These are phyloP conservation scores for Acephala macrosclerotiorum DNA, from an alignment of 2,329 filamentous ascomycete species.

Conservation along the genomic window DNA sequence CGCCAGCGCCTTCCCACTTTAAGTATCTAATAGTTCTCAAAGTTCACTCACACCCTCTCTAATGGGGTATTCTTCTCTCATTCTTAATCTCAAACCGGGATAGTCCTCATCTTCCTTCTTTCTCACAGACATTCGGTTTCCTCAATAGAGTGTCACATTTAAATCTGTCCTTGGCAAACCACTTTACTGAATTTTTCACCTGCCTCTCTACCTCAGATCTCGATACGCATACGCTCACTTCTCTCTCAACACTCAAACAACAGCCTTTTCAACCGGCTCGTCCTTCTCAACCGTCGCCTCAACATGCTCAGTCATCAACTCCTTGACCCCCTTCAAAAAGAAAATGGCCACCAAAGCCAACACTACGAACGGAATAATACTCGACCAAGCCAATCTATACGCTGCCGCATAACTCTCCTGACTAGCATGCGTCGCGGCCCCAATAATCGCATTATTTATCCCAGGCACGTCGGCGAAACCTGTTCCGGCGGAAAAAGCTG, in stretches of 20 bases:
- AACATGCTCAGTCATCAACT: constrained; percentile 61
- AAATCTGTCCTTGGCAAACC: no score
- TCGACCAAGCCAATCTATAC: constrained; percentile 58
- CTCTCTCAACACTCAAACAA: constrained; percentile 17
- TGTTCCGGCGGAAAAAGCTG: constrained; percentile 48
- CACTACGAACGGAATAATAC: constrained; percentile 59
- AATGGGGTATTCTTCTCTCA: no score
- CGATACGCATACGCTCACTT: no score
- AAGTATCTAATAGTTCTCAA: no score
- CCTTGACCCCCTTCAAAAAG: constrained; percentile 55
- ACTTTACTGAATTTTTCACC: no score
- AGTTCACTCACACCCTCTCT: no score
- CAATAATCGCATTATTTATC: constrained; percentile 48
- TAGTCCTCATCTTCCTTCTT: no score
- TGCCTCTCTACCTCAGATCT: no score
- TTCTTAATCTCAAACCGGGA: no score
- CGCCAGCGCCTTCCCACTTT: no score
- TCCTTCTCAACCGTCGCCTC: constrained; percentile 57
- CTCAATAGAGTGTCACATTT: no score
- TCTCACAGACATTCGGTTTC: no score
- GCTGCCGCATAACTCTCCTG: constrained; percentile 54
- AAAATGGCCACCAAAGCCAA: constrained; percentile 53
- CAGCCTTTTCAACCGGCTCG: constrained; percentile 25
- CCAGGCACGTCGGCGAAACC: constrained; percentile 45
- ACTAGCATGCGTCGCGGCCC: constrained; percentile 49